These are phyloP conservation scores for Saccharum hybrid DNA, from an alignment of 202 grass and related monocot species.

Conservation along the genomic window DNA sequence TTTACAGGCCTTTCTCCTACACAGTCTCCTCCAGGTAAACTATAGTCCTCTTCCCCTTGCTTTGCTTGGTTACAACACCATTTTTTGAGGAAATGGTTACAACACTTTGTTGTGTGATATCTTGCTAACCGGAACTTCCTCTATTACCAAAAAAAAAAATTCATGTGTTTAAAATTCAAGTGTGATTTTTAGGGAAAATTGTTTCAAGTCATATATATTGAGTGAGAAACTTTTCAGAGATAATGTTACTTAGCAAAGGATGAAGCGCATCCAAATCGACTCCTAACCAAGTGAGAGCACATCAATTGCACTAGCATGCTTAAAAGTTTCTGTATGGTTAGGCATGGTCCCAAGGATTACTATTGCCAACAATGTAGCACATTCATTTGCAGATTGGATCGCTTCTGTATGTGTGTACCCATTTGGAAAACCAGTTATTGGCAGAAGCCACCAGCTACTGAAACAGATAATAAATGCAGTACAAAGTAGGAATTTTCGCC, in stretches of 20 bases:
- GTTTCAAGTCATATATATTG: not conserved
- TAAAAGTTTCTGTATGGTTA: conserved; percentile 30
- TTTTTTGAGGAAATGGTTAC: not conserved
- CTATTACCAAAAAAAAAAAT: not conserved
- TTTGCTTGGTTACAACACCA: conserved; percentile 25
- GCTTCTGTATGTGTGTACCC: not conserved
- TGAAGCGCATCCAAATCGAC: not conserved
- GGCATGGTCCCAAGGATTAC: conserved; percentile 36
- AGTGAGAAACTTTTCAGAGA: conserved; percentile 1
- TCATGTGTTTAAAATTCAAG: not conserved
- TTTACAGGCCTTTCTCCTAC: conserved; percentile 42
- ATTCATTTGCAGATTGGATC: conserved; percentile 32
- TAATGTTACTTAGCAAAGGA: not conserved
- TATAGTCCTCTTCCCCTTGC: not conserved
- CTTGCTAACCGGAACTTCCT: conserved; percentile 14
- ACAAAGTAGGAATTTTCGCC: conserved; percentile 27
- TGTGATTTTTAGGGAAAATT: not conserved
- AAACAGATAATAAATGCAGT: conserved; percentile 39
- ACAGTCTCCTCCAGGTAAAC: conserved; percentile 59
- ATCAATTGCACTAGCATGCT: not conserved
- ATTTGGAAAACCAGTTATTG: conserved; percentile 18
- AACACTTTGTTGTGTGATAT: not conserved
- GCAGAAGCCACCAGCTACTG: conserved; percentile 4
- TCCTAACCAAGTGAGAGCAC: not conserved
- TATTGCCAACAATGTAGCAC: conserved; percentile 3